Conservation (phyloP, 2,329 filamentous ascomycete genomes). For the Paramyrothecium sp. region DNA sequence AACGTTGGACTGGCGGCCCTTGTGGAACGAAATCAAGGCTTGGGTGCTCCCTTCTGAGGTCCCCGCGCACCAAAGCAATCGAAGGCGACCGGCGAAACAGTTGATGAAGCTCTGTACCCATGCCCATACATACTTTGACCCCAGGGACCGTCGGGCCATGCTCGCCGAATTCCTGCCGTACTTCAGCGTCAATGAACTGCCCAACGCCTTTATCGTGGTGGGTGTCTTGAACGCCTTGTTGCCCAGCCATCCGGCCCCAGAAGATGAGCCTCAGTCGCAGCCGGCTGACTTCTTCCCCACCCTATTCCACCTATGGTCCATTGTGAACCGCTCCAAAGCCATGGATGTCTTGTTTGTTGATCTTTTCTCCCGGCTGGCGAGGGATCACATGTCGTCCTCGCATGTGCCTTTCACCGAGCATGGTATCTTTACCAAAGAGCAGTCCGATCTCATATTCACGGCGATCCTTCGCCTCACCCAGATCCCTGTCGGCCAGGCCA, state of each 20-base stretch:
- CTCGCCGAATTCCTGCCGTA: conserved; percentile 78
- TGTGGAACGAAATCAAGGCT: conserved; percentile 90
- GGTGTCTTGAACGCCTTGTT: conserved; percentile 84
- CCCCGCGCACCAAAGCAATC: conserved; percentile 58
- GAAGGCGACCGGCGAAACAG: conserved; percentile 58
- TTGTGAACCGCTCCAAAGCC: conserved; percentile 84
- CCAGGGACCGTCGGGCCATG: conserved; percentile 78
- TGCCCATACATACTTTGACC: conserved; percentile 89
- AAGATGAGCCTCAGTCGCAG: conserved; percentile 70
- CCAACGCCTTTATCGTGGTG: conserved; percentile 90
- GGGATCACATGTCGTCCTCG: conserved; percentile 74
- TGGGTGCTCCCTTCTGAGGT: conserved; percentile 86
- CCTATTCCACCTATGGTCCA: conserved; percentile 94
- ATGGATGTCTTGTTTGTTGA: conserved; percentile 89
- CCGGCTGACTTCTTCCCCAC: conserved; percentile 89
- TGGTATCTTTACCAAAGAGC: conserved; percentile 89
- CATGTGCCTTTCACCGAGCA: conserved; percentile 81
- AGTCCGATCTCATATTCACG: conserved; percentile 91
- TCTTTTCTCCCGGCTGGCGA: conserved; percentile 80
- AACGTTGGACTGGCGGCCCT: conserved; percentile 86
- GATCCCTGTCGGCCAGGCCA: conserved; percentile 94
- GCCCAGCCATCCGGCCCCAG: conserved; percentile 76
- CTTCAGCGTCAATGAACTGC: conserved; percentile 90
- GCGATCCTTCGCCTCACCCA: conserved; percentile 85
- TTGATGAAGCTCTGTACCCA: conserved; percentile 89